Base-by-base conservation (phyloP, 2,329 filamentous ascomycete genomes). In the Trichophyton benhamiae region DNA sequence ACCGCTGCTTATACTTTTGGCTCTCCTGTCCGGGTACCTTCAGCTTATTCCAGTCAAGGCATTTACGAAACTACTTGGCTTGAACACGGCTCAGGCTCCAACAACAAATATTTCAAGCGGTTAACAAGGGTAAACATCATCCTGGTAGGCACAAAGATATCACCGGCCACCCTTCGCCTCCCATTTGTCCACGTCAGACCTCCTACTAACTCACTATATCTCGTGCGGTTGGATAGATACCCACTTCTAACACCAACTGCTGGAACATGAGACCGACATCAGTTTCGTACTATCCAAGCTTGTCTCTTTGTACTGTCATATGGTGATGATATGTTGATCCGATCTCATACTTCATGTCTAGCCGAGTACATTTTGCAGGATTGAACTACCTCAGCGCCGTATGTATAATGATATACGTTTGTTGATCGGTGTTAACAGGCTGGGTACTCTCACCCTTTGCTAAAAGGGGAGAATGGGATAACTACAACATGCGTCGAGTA, bases 101-200 rank as follows among this genome's bases (percentile, higher is more conserved):
- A 55, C n/a, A 5, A 9, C 17, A 30, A 27, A 55, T 9, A 5
- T n/a, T 36, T 55, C 52, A 15, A 55, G 52, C 52, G 27, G 15
- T 13, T 53, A 15, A 22, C 27, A 25, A 30, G n/a, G 25, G n/a
- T 36, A 44, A 44, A 3, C 3, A 44, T 30, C n/a, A 17, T 15
- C 30, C 52, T 15, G 15, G 27, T 13, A n/a, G n/a, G 9, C 27
- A 55, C 25, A 17, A 38, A 33, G 13, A 55, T 55, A 53, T 22
- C 52, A 55, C 27, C 13, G 52, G 52, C 20, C 27, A 2, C 7
- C 15, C 17, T 8, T 36, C 5, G 6, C 3, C 17, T 36, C 17
- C 33, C 52, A 36, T 55, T 55, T 55, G 52, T 9, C 52, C 52
- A 55, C 52, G 52, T 55, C 52, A 55, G 52, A 55, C 11, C 27